Base-by-base conservation (phyloP, 352 stramenopile species). In the Phytophthora pistaciae region DNA sequence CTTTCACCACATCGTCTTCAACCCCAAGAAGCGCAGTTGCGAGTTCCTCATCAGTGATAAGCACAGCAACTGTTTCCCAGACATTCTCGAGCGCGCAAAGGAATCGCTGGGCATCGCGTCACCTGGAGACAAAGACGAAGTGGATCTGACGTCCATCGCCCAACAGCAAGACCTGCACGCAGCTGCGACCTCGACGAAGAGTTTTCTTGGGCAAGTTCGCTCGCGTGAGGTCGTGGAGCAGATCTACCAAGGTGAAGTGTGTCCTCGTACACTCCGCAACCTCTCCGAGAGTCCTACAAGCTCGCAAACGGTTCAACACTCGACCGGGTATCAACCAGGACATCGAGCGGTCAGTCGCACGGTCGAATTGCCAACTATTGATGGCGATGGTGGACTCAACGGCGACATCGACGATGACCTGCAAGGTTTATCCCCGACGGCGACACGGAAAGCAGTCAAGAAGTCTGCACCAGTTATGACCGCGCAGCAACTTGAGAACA, bases 1-100 rank as follows among this genome's bases (percentile, higher is more conserved):
- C 66, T 93, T 82, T 66, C 85, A 94, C 64, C 87, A 94, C 63
- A 78, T 92, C 40, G 59, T 94, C 58, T 94, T 91, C 77, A 91
- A 94, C 57, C 60, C 80, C 2, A 66, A 60, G 27, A 64, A 68
- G 25, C 70, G 77, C 11, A 60, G 56, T 8, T 91, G 85, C 48
- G 79, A 90, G 50, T 84, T 91, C 27, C 75, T 94, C 25, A 67
- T 91, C 66, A 75, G 85, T 46, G 68, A 72, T 4, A 73, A 64
- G 18, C 73, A 90, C 29, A 29, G 25, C 5, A 89, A 90, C 46
- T 91, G 82, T 56, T 83, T 85, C 25, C 40, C 70, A 10, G 85
- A 93, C 33, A 77, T 93, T 48, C 77, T 87, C 10, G 52, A 76
- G 48, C 74, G 72, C 23, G 81, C 75, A 9, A 72, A 72, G 44